Evolutionary conservation across 805 yeast species (phyloP).

Genomic region (Suhomyces pyralidae): DNA sequence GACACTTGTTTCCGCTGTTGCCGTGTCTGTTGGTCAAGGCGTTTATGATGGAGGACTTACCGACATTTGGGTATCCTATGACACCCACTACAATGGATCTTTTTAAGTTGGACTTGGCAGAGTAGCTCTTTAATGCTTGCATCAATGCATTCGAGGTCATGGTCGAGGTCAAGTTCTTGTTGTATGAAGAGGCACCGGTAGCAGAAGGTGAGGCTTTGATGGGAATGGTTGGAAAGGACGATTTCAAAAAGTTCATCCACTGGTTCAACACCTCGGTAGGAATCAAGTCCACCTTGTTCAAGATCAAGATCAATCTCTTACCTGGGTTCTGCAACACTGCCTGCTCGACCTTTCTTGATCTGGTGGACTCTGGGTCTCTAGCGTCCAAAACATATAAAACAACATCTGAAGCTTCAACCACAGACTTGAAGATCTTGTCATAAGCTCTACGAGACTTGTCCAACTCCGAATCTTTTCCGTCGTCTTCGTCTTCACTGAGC

Average conservation of each 20-base stretch:
- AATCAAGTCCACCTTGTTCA: conserved; percentile 90
- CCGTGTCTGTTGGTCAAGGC: conserved; percentile 81
- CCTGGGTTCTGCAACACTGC: conserved; percentile 76
- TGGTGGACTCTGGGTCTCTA: conserved; percentile 92
- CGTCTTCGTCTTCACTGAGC: conserved; percentile 39
- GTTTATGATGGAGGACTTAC: conserved; percentile 92
- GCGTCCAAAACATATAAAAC: conserved; percentile 93
- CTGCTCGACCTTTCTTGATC: conserved; percentile 89
- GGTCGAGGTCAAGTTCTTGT: conserved; percentile 67
- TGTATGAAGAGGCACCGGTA: conserved; percentile 62
- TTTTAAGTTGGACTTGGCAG: conserved; percentile 78
- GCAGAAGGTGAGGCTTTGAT: conserved; percentile 77
- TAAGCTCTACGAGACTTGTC: conserved; percentile 86
- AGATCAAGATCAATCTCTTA: conserved; percentile 78
- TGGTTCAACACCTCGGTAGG: conserved; percentile 80
- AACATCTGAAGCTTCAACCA: conserved; percentile 90
- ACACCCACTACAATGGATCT: conserved; percentile 92
- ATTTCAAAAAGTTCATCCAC: conserved; percentile 78
- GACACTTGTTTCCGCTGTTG: conserved; percentile 73
- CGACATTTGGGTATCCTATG: conserved; percentile 96
- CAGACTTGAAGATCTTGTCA: conserved; percentile 90
- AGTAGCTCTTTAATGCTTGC: conserved; percentile 80
- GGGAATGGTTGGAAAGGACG: conserved; percentile 90
- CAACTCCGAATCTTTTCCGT: conserved; percentile 45
- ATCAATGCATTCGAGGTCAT: conserved; percentile 72